Evolutionary conservation across 148 eudicot genomes (phyloP), one percentile per base, ranked within the genome.

Genomic region (Drosera capensis): DNA sequence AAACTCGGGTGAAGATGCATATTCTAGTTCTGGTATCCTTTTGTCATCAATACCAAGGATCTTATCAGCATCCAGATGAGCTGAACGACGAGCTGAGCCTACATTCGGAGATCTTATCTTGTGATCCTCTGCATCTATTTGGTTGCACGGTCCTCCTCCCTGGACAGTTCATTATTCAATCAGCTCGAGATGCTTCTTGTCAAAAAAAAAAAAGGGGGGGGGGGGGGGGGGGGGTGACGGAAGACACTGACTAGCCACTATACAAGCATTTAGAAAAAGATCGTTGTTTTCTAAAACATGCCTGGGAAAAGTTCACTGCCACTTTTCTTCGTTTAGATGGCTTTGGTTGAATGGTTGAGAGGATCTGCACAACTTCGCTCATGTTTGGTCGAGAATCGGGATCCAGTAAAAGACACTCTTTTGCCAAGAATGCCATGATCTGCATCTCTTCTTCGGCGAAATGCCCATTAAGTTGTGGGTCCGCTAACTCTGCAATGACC

Each of bases 291-390:
- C n/a, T n/a, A n/a, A n/a, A 3, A 49, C 38, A 11, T 66, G 83
- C 94, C 94, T 80, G 81, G 48, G 58, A 64, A 16, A 72, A 50
- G 55, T 71, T 63, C 18, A 68, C 7, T 12, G 77, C 57, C 46
- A 80, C 54, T 47, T 66, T 72, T 43, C 72, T 71, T 58, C 82
- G 60, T 55, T 43, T 72, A 46, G 94, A 74, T 56, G 61, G 64
- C 56, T 72, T 67, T 24, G 92, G 83, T 52, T 73, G 75, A 52
- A 88, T 78, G 42, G 84, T 77, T 46, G 79, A 74, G 52, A 88
- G 92, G 48, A 88, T 61, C 55, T 88, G 96, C 51, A 88, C 96
- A 54, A 75, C 94, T 68, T 88, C 96, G 25, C 77, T 77, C 96
- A 88, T 88, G 64, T 65, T 73, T 43, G 96, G 96, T 20, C 94